Percentiles rank a stretch among this genome's conserved stretches.
Conservation (phyloP, 2,329 filamentous ascomycete genomes). For the Venturia aucupariae region DNA sequence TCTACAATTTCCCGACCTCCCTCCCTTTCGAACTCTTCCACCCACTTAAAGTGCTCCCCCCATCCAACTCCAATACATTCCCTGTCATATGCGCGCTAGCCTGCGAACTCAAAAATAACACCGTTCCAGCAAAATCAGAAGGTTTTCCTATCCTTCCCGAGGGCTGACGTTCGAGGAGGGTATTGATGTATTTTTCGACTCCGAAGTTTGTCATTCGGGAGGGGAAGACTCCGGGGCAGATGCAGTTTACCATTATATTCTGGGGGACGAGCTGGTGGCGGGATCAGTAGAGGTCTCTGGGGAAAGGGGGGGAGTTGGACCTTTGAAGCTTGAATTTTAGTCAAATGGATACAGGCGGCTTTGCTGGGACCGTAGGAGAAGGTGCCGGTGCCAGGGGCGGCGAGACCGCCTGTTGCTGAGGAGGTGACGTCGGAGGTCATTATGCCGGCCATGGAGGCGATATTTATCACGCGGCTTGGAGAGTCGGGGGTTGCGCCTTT, state of each 20-base stretch:
- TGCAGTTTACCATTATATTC: conserved; percentile 43
- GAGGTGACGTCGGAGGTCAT: conserved; percentile 38
- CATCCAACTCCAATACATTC: conserved; percentile 40
- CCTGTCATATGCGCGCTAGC: conserved; percentile 39
- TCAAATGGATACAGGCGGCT: conserved; percentile 45
- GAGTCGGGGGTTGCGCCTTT: conserved; percentile 36
- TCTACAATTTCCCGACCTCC: background rate
- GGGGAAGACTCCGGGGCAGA: conserved; percentile 39
- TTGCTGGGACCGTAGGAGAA: conserved; percentile 46
- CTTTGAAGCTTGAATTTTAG: conserved; percentile 41
- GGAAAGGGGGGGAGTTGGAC: too few relatives aligned
- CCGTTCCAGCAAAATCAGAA: conserved; percentile 38
- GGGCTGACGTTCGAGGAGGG: conserved; percentile 37
- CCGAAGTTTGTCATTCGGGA: conserved; percentile 48
- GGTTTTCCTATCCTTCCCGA: conserved; percentile 39
- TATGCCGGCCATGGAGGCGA: conserved; percentile 40
- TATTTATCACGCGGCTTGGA: conserved; percentile 43
- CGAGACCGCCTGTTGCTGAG: conserved; percentile 39
- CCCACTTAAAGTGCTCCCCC: conserved; percentile 35
- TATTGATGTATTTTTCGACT: conserved; percentile 40
- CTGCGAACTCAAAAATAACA: conserved; percentile 34
- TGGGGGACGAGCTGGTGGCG: conserved; percentile 33
- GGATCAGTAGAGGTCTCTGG: too few relatives aligned
- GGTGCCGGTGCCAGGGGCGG: conserved; percentile 42
- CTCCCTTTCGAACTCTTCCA: conserved; percentile 22